These are phyloP conservation scores for Setaria viridis DNA, from an alignment of 202 grass and related monocot species.

Conservation along the genomic window DNA sequence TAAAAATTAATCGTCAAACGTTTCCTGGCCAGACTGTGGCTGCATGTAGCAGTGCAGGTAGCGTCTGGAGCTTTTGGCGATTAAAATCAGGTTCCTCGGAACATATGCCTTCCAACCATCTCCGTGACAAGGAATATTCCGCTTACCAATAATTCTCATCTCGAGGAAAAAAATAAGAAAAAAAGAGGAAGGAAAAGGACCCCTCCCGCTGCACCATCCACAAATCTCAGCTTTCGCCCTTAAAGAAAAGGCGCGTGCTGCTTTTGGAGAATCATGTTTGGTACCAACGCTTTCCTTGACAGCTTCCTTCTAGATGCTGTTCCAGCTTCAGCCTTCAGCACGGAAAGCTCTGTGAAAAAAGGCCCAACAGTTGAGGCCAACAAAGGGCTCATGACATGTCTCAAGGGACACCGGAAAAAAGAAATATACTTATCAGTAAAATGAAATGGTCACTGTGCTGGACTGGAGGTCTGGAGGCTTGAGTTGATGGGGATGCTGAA, in stretches of 20 bases:
- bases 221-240: slow-evolving; percentile 27
- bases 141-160: slow-evolving; percentile 43
- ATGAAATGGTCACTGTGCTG: background rate
- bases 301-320: slow-evolving; percentile 37
- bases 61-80: slow-evolving; percentile 33
- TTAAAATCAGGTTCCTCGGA: slow-evolving; percentile 46
- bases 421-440: background rate
- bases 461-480: background rate
- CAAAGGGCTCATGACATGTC: background rate
- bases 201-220: slow-evolving; percentile 33
- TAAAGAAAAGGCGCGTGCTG: background rate
- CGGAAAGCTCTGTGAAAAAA: background rate
- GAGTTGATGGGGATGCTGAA: background rate
- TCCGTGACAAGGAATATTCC: slow-evolving; percentile 51
- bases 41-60: background rate
- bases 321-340: background rate
- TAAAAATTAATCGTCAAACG: background rate
- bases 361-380: background rate
- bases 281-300: slow-evolving; percentile 24
- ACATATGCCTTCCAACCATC: slow-evolving; percentile 58
- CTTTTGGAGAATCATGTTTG: slow-evolving; percentile 48
- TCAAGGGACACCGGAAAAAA: background rate
- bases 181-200: slow-evolving; percentile 12
- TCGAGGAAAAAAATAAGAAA: background rate
- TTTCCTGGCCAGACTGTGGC: background rate